Evolutionary conservation across 768 basidiomycete genomes (phyloP).

Genomic region (Obba rivulosa): DNA sequence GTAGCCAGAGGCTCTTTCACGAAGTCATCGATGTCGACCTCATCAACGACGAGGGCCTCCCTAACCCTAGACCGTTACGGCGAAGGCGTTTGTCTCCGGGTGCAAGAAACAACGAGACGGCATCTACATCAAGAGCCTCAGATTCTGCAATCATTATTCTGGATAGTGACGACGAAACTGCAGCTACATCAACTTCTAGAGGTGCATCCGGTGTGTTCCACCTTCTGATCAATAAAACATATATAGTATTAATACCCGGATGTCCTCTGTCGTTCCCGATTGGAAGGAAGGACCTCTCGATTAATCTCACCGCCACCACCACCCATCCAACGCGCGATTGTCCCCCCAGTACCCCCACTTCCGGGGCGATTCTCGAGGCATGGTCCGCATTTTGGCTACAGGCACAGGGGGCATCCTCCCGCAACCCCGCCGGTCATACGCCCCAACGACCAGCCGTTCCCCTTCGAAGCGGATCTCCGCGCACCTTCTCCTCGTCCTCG

Average conservation of each 20-base stretch:
- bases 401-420: constrained; percentile 5
- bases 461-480: constrained; percentile 39
- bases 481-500: constrained; percentile 16
- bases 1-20: constrained; percentile 10
- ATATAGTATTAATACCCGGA: not conserved
- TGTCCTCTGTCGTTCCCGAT: not conserved
- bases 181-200: constrained; percentile 15
- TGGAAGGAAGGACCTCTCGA: constrained; percentile 4
- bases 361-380: constrained; percentile 31
- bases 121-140: not conserved
- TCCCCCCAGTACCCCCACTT: constrained; percentile 56
- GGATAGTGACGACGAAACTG: constrained; percentile 37
- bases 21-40: constrained; percentile 43
- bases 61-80: constrained; percentile 5
- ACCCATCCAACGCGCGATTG: constrained; percentile 29
- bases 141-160: constrained; percentile 24
- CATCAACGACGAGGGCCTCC: constrained; percentile 30
- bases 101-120: not conserved
- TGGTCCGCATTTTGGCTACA: constrained; percentile 35
- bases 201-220: constrained; percentile 12
- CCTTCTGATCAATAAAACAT: not conserved
- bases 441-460: constrained; percentile 45
- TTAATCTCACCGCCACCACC: constrained; percentile 31
- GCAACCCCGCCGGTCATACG: constrained; percentile 39
- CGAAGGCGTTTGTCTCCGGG: constrained; percentile 3